Evolutionary conservation across 2,329 filamentous ascomycete genomes (phyloP).

Genomic region (Pseudogymnoascus sp.): DNA sequence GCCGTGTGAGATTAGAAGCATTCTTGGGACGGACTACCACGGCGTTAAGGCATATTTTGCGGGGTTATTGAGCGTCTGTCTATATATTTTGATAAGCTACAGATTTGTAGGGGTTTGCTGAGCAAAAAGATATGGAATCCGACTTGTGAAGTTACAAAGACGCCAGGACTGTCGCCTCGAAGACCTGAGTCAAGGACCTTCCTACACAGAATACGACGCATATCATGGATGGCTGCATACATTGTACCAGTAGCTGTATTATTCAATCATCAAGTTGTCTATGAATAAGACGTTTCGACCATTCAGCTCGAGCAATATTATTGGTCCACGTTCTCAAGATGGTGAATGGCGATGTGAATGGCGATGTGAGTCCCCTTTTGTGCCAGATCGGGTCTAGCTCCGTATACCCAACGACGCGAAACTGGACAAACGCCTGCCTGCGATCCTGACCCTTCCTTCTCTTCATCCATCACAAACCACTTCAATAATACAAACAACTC

Average conservation of each 20-base stretch:
- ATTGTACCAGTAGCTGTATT: constrained; percentile 7
- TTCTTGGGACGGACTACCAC: not conserved
- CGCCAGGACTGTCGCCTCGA: no score
- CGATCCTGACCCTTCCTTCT: constrained; percentile 9
- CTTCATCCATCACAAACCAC: constrained; percentile 10
- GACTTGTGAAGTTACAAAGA: not conserved
- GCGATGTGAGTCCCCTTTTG: constrained; percentile 1
- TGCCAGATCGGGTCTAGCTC: not conserved
- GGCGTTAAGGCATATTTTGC: not conserved
- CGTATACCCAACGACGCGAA: constrained; percentile 4
- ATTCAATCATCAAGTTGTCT: not conserved
- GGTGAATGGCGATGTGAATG: not conserved
- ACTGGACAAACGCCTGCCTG: constrained; percentile 2
- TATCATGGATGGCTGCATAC: not conserved
- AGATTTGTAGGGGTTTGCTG: not conserved
- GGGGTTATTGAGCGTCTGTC: not conserved
- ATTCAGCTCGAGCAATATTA: not conserved
- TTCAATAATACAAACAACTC: constrained; percentile 7
- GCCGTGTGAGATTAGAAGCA: not conserved
- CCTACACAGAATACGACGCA: not conserved
- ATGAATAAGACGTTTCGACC: not conserved
- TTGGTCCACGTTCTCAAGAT: constrained; percentile 2
- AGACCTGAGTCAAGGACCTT: not conserved
- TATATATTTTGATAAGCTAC: not conserved
- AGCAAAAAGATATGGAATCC: not conserved